Evolutionary conservation across 495 filamentous ascomycete genomes (phyloP).

Genomic region (Talaromyces nanjingensis): DNA sequence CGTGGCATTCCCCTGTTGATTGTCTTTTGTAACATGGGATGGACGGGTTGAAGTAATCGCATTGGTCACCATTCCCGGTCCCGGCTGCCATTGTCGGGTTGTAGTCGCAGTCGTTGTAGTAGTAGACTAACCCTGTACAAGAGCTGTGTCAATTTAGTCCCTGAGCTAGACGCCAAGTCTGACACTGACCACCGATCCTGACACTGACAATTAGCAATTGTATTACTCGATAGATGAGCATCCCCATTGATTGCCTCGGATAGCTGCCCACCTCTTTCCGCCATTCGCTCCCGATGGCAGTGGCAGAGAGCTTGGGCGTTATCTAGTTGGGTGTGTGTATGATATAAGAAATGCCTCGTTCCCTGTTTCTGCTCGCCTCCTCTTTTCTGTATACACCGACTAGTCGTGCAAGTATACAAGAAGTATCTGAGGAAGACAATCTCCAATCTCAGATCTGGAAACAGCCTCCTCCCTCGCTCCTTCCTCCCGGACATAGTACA

Average conservation of each 20-base stretch:
- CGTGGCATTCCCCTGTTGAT: not conserved
- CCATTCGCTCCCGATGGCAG: not conserved
- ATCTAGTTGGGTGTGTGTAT: not conserved
- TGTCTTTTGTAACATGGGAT: not conserved
- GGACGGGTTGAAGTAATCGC: not conserved
- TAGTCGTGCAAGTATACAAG: not conserved
- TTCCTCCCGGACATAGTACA: not conserved
- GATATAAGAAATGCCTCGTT: not conserved
- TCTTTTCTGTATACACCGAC: not conserved
- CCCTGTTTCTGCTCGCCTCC: not conserved
- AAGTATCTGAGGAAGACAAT: not conserved
- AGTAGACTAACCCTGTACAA: not conserved
- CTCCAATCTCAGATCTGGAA: not conserved
- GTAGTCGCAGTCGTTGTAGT: not conserved
- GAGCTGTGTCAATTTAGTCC: not conserved
- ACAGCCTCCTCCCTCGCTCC: not conserved
- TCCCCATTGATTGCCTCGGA: not conserved
- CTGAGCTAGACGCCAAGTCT: not conserved
- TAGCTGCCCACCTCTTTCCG: not conserved
- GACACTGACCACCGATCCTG: not conserved
- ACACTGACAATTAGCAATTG: constrained; percentile 3
- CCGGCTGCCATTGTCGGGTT: not conserved
- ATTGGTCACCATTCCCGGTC: not conserved
- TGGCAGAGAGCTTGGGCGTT: not conserved
- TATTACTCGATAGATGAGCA: constrained; percentile 3